Evolutionary conservation across 345 rosid species (phyloP).

Genomic region (Salix suchowensis): DNA sequence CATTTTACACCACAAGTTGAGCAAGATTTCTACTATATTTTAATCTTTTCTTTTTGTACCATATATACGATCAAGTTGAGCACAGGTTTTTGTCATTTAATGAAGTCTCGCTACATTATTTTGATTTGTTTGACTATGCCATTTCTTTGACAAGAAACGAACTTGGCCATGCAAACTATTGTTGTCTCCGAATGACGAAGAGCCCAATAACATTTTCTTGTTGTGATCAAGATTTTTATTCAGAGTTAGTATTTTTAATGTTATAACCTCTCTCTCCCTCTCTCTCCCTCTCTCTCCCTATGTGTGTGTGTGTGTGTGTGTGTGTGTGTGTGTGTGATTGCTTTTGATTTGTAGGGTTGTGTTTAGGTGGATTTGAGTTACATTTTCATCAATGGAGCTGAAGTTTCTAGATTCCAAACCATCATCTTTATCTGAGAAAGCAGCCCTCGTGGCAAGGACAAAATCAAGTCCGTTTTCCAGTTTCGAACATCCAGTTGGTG

Average conservation of each 20-base stretch:
- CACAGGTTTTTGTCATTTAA: background rate
- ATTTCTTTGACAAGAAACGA: background rate
- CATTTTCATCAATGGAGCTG: conserved; percentile 38
- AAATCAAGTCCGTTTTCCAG: conserved; percentile 22
- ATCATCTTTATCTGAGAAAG: conserved; percentile 31
- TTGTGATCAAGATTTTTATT: conserved; percentile 10
- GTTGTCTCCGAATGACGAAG: conserved; percentile 11
- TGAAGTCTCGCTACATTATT: background rate
- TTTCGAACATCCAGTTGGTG: conserved; percentile 22
- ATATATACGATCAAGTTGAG: background rate
- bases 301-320: too few species aligned
- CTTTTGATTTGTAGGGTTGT: background rate
- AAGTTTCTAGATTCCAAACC: conserved; percentile 28
- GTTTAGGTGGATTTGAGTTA: conserved; percentile 7
- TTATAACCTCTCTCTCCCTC: too few species aligned
- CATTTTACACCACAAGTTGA: conserved; percentile 18
- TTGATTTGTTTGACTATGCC: background rate
- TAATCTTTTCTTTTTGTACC: background rate
- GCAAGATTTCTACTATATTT: background rate
- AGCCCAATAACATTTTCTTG: conserved; percentile 30
- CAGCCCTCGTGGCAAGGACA: conserved; percentile 21
- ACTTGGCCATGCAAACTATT: background rate
- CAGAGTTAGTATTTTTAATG: background rate
- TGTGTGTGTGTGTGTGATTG: background rate
- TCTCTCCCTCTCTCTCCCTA: too few species aligned